These are phyloP conservation scores for Pseudogymnoascus sp. DNA, from an alignment of 2,329 filamentous ascomycete species.

Conservation along the genomic window DNA sequence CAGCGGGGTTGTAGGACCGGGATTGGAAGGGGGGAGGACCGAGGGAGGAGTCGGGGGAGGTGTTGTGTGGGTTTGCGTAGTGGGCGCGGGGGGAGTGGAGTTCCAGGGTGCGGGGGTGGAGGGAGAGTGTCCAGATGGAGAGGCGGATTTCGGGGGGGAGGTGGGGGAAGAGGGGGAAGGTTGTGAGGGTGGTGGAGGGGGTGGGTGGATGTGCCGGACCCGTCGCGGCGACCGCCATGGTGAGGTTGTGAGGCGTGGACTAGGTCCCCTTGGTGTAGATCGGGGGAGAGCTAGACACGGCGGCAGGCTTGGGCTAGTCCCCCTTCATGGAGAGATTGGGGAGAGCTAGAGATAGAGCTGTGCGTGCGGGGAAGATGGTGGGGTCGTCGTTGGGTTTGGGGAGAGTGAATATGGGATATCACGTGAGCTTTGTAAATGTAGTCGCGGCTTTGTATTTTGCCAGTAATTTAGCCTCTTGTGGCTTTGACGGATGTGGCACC, in stretches of 20 bases:
- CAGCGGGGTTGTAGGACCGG: slow-evolving; percentile 10
- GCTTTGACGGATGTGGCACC: neutral
- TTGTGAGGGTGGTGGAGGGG: neutral
- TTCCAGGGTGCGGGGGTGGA: slow-evolving; percentile 13
- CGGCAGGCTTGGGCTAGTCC: neutral
- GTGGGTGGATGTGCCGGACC: neutral
- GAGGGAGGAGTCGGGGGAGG: slow-evolving; percentile 8
- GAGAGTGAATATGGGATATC: neutral
- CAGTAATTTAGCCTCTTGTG: neutral
- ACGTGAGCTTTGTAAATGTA: neutral
- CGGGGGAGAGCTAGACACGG: neutral
- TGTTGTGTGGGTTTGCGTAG: neutral
- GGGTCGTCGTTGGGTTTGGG: neutral
- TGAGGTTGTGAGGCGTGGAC: neutral
- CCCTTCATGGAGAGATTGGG: neutral
- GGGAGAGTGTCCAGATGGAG: slow-evolving; percentile 14
- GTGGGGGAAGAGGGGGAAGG: slow-evolving; percentile 15
- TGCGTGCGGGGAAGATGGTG: neutral
- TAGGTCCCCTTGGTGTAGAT: neutral
- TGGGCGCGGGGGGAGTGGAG: slow-evolving; percentile 13
- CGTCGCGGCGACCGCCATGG: neutral
- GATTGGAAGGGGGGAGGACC: slow-evolving; percentile 16
- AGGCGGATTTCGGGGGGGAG: slow-evolving; percentile 17
- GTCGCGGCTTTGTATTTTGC: neutral
- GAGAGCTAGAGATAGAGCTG: neutral